phyloP scores from a whole-genome alignment of 768 basidiomycete genomes.

The Amanita fuliginea region DNA sequence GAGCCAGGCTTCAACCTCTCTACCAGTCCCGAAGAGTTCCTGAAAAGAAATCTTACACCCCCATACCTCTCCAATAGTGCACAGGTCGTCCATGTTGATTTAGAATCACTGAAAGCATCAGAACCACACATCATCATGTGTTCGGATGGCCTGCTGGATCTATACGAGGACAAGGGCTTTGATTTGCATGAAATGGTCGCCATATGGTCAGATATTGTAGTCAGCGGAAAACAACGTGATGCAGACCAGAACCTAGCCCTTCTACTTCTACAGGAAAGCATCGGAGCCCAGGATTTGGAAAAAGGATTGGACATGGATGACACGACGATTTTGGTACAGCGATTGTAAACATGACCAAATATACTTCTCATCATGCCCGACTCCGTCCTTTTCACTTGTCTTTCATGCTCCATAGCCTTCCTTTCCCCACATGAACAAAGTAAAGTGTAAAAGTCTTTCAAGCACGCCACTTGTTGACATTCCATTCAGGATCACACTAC shows the following conservation, averaged over 20 bases:
- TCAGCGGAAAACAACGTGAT: constrained; percentile 9
- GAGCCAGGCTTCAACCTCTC: constrained; percentile 24
- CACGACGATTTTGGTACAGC: constrained; percentile 36
- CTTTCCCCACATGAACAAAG: constrained; percentile 73
- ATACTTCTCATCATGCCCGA: constrained; percentile 16
- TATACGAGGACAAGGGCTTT: constrained; percentile 23
- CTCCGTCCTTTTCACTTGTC: constrained; percentile 63
- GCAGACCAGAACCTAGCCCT: constrained; percentile 24
- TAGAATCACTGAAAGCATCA: constrained; percentile 13
- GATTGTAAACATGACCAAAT: constrained; percentile 11
- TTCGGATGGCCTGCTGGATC: constrained; percentile 41
- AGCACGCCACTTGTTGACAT: too few relatives aligned
- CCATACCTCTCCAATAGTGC: constrained; percentile 39
- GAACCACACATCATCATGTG: constrained; percentile 33
- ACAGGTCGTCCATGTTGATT: constrained; percentile 29
- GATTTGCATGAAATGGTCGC: constrained; percentile 18
- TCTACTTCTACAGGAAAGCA: constrained; percentile 28
- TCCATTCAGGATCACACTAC: constrained; percentile 64
- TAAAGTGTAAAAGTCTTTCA: too few relatives aligned
- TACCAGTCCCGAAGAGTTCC: constrained; percentile 27
- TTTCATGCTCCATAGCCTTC: constrained; percentile 88
- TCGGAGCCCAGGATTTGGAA: constrained; percentile 31
- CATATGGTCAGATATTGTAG: constrained; percentile 27
- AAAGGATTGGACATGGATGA: constrained; percentile 47
- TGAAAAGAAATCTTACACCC: constrained; percentile 35